These are phyloP conservation scores for Alternaria panax DNA, from an alignment of 2,329 filamentous ascomycete species.

Conservation along the genomic window DNA sequence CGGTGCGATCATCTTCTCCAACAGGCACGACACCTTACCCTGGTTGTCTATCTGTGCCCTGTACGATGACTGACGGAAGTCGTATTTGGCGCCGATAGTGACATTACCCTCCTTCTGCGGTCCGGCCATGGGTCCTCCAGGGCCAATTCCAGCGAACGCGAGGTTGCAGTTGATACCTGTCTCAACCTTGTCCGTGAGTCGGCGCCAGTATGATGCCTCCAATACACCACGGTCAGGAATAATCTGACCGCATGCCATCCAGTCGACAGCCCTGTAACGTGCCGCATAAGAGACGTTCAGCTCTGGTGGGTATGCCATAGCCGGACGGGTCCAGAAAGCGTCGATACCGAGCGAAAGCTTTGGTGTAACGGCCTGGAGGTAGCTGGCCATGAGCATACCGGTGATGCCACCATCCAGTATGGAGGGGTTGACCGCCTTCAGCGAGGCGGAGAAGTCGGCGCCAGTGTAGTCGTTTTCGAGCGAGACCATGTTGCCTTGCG, in stretches of 20 bases:
- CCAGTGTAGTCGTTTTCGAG: slow-evolving; percentile 96
- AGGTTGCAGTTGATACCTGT: slow-evolving; percentile 95
- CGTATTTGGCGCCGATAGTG: slow-evolving; percentile 94
- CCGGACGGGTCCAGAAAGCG: slow-evolving; percentile 89
- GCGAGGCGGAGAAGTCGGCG: slow-evolving; percentile 86
- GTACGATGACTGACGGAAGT: slow-evolving; percentile 95
- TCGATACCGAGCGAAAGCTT: slow-evolving; percentile 88
- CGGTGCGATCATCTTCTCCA: slow-evolving; percentile 95
- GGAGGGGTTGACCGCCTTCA: slow-evolving; percentile 97
- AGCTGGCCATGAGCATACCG: slow-evolving; percentile 94
- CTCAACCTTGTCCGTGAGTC: slow-evolving; percentile 92
- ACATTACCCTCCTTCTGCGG: slow-evolving; percentile 84
- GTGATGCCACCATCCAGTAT: slow-evolving; percentile 89
- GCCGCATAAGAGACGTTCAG: slow-evolving; percentile 88
- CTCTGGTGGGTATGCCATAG: slow-evolving; percentile 86
- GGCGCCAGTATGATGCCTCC: slow-evolving; percentile 92
- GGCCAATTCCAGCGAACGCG: slow-evolving; percentile 71
- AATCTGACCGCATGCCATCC: slow-evolving; percentile 90
- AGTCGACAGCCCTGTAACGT: slow-evolving; percentile 89
- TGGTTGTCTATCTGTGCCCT: slow-evolving; percentile 94
- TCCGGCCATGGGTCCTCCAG: slow-evolving; percentile 70
- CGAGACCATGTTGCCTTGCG: slow-evolving; percentile 88
- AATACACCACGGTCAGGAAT: slow-evolving; percentile 82
- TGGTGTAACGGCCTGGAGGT: slow-evolving; percentile 91
- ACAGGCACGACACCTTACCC: slow-evolving; percentile 88